Conservation (phyloP, 225 moss, liverwort and hornwort species). For the Marchantia paleacea region DNA sequence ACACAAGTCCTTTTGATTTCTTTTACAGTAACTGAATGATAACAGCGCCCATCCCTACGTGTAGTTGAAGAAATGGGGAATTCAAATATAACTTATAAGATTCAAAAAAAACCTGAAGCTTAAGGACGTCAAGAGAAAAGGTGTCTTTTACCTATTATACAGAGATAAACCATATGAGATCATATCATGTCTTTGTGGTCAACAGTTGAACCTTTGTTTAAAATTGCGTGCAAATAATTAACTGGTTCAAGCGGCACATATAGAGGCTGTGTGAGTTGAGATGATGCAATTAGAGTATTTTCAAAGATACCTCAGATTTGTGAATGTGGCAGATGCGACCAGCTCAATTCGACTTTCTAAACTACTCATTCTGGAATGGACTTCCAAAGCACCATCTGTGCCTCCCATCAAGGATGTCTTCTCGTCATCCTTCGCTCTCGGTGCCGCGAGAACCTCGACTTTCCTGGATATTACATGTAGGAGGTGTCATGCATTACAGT, state of each 20-base stretch:
- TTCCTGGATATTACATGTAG: slow-evolving; percentile 46
- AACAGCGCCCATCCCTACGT: not conserved
- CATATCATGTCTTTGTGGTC: too few relatives aligned
- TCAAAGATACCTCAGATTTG: slow-evolving; percentile 61
- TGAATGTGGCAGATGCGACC: slow-evolving; percentile 92
- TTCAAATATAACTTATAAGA: not conserved
- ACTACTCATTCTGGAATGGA: slow-evolving; percentile 52
- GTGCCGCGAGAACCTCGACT: slow-evolving; percentile 51
- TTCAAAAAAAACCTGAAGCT: not conserved
- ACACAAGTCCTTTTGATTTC: not conserved
- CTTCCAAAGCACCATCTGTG: slow-evolving; percentile 38
- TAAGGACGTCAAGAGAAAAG: not conserved
- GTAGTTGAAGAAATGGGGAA: not conserved
- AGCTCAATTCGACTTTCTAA: slow-evolving; percentile 89
- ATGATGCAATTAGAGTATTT: not conserved
- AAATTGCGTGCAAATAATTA: too few relatives aligned
- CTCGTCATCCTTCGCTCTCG: slow-evolving; percentile 37
- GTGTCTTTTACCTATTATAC: too few relatives aligned
- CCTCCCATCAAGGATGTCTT: slow-evolving; percentile 24
- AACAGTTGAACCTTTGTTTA: too few relatives aligned
- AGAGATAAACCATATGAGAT: too few relatives aligned
- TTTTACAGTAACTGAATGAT: too few relatives aligned
- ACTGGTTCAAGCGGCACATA: too few relatives aligned
- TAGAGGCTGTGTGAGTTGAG: too few relatives aligned
- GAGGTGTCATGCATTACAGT: not conserved